Evolutionary conservation across 305 asterid species (phyloP), one percentile per base, ranked within the genome.

Genomic region (Fraxinus ornus): DNA sequence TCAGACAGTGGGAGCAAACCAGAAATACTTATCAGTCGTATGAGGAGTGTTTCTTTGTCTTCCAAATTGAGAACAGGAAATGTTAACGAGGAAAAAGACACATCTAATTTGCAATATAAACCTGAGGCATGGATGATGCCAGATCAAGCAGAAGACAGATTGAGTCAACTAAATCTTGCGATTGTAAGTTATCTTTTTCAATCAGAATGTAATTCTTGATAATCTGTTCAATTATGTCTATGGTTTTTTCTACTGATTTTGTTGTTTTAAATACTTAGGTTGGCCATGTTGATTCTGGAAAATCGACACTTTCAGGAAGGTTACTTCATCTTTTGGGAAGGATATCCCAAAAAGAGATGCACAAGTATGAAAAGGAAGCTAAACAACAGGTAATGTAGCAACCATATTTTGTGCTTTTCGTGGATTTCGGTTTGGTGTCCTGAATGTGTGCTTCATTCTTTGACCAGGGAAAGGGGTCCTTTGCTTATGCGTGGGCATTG

Each of bases 271-370:
- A 44, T 88, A 81, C 81, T 15, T 82, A 96, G 99, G 98, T 96
- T 83, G 99, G 99, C 75, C 99, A 96, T 87, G 99, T 96, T 86
- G 99, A 96, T 91, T 94, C 99, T 78, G 99, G 99, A 78, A 96
- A 96, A 89, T 96, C 99, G 70, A 94, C 99, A 37, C 98, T 96
- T 75, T 96, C 98, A 32, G 99, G 99, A 84, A 93, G 98, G 91
- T 82, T 96, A 90, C 95, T 96, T 75, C 95, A 94, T 84, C 93
- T 96, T 78, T 88, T 90, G 85, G 99, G 98, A 79, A 89, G 85
- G 71, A 91, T 96, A 85, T 94, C 98, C 80, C 92, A 92, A 88
- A 96, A 93, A 55, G 93, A 91, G 81, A 88, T 94, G 92, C 95
- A 93, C 90, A 96, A 91, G 90, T 84, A 92, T 41, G 98, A 94